phyloP scores from a whole-genome alignment of 495 filamentous ascomycete genomes.

The Glonium stellatum region DNA sequence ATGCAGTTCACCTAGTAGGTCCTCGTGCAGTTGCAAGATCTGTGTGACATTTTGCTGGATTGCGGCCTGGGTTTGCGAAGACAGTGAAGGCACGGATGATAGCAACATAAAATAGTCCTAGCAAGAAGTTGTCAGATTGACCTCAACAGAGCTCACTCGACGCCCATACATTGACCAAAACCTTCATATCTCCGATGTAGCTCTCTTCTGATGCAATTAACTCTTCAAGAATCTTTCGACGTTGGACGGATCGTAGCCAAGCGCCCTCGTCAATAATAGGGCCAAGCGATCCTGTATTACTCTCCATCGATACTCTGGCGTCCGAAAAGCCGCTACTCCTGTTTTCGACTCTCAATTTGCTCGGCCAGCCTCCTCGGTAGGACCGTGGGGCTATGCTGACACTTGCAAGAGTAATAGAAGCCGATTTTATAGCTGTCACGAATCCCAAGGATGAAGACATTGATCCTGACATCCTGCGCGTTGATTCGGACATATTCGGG shows the following conservation, averaged over 20 bases:
- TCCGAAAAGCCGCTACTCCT: slow-evolving; percentile 58
- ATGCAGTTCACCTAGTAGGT: slow-evolving; percentile 59
- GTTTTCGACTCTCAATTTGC: slow-evolving; percentile 50
- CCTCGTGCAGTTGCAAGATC: slow-evolving; percentile 65
- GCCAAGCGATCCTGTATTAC: slow-evolving; percentile 47
- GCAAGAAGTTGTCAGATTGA: slow-evolving; percentile 1
- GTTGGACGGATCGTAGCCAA: slow-evolving; percentile 60
- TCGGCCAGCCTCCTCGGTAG: slow-evolving; percentile 46
- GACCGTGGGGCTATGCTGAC: slow-evolving; percentile 58
- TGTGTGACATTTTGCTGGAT: slow-evolving; percentile 62
- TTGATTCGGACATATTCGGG: slow-evolving; percentile 5
- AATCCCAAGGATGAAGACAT: slow-evolving; percentile 65
- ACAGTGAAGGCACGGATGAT: slow-evolving; percentile 51
- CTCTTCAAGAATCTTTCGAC: slow-evolving; percentile 75
- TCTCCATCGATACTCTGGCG: slow-evolving; percentile 60
- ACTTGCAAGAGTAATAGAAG: slow-evolving; percentile 63
- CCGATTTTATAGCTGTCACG: slow-evolving; percentile 69
- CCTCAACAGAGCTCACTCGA: background rate
- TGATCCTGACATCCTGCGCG: slow-evolving; percentile 54
- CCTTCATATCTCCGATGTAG: slow-evolving; percentile 80
- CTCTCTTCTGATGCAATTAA: slow-evolving; percentile 77
- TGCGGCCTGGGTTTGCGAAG: slow-evolving; percentile 48
- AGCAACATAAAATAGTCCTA: slow-evolving; percentile 64
- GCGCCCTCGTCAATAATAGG: slow-evolving; percentile 62
- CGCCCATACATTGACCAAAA: slow-evolving; percentile 66